A percentile compares a stretch with the other conserved stretches of the same genome.
Evolutionary conservation across 768 basidiomycete genomes (phyloP).

Genomic region (Lentinula sp.): DNA sequence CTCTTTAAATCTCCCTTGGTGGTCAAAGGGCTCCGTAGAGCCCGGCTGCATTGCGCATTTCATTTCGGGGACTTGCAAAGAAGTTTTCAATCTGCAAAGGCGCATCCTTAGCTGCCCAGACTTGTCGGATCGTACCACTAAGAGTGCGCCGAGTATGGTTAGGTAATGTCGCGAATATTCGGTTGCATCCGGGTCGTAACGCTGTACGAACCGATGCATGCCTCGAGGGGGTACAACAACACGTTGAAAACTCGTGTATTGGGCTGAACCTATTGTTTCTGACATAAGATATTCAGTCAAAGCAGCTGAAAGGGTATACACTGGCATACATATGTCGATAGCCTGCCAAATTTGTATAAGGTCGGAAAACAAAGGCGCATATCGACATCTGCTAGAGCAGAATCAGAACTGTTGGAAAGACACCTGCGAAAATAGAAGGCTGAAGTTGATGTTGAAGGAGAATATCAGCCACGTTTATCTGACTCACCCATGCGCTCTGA

Average conservation of each 20-base stretch:
- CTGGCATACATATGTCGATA: background rate
- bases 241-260: constrained; percentile 4
- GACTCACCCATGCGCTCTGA: background rate
- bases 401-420: background rate
- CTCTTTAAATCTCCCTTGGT: background rate
- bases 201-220: background rate
- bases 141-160: background rate
- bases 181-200: background rate
- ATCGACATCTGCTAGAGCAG: background rate
- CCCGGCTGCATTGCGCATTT: background rate
- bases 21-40: background rate
- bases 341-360: background rate
- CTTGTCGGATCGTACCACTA: background rate
- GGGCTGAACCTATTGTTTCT: background rate
- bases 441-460: background rate
- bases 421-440: background rate
- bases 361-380: background rate
- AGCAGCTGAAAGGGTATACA: background rate
- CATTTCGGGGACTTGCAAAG: background rate
- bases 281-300: background rate
- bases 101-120: background rate
- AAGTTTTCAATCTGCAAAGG: background rate
- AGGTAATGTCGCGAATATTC: background rate
- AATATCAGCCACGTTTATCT: background rate
- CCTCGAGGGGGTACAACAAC: constrained; percentile 4